Evolutionary conservation across 2,329 filamentous ascomycete genomes (phyloP).

Genomic region (Fusarium tricinctum): DNA sequence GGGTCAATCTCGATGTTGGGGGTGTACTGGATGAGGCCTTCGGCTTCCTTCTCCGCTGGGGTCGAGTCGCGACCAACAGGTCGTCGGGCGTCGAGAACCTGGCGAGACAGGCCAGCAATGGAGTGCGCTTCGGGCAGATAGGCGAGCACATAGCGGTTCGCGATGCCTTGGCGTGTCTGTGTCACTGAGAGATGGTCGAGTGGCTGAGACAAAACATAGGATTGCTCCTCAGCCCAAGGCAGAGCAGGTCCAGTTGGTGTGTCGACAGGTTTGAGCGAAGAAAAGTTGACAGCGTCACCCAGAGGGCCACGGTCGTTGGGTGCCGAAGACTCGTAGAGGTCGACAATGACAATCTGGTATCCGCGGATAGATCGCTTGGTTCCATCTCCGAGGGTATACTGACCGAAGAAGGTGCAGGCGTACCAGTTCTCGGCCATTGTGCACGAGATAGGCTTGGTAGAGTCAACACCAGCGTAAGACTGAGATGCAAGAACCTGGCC

Average conservation of each 20-base stretch:
- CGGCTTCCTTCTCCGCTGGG: constrained; percentile 79
- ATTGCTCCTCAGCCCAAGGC: constrained; percentile 83
- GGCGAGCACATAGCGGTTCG: constrained; percentile 83
- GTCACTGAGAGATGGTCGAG: constrained; percentile 86
- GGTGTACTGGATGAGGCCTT: constrained; percentile 82
- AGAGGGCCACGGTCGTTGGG: constrained; percentile 89
- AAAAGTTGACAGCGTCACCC: constrained; percentile 78
- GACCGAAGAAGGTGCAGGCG: constrained; percentile 81
- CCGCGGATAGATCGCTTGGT: constrained; percentile 76
- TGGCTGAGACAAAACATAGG: constrained; percentile 84
- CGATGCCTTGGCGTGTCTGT: constrained; percentile 92
- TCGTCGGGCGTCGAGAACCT: constrained; percentile 85
- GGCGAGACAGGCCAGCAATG: constrained; percentile 83
- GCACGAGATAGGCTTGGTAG: constrained; percentile 79
- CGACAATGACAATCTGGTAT: constrained; percentile 86
- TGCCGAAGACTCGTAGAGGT: constrained; percentile 88
- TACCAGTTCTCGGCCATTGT: constrained; percentile 96
- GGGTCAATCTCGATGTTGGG: constrained; percentile 88
- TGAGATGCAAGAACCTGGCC: constrained; percentile 82
- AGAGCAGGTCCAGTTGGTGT: constrained; percentile 68
- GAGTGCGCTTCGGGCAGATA: constrained; percentile 80
- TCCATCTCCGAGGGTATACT: constrained; percentile 70
- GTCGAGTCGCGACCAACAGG: constrained; percentile 88
- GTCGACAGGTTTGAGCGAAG: constrained; percentile 77
- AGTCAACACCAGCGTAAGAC: constrained; percentile 80